Conservation (phyloP, 371 early-diverging fungal species). For the Actinomortierella wolfii region DNA sequence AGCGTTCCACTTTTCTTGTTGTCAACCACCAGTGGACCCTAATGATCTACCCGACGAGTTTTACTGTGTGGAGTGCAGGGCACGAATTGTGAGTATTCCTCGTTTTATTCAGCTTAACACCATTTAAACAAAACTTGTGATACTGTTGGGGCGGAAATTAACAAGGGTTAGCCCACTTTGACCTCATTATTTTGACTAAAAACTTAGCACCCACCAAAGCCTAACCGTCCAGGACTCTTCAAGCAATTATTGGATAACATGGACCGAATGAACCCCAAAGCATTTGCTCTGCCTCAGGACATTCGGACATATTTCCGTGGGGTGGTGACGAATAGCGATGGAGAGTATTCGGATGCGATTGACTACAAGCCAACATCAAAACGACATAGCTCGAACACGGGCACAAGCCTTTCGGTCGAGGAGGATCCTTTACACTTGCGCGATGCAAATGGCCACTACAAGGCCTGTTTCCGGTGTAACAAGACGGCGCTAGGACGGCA, state of each 20-base stretch:
- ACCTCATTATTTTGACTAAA: not conserved
- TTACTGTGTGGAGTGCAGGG: slow-evolving; percentile 70
- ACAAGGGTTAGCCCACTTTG: not conserved
- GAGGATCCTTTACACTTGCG: slow-evolving; percentile 36
- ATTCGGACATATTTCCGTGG: slow-evolving; percentile 49
- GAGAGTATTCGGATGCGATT: slow-evolving; percentile 58
- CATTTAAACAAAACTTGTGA: not conserved
- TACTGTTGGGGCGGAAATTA: not conserved
- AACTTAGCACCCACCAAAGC: slow-evolving; percentile 21
- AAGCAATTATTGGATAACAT: slow-evolving; percentile 49
- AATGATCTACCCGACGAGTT: slow-evolving; percentile 63
- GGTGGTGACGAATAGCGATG: slow-evolving; percentile 61
- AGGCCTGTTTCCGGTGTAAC: slow-evolving; percentile 67
- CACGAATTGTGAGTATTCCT: slow-evolving; percentile 16
- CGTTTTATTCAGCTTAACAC: not conserved
- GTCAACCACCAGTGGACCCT: slow-evolving; percentile 72
- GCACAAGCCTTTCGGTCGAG: slow-evolving; percentile 13
- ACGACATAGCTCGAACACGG: slow-evolving; percentile 7
- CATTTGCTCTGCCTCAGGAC: slow-evolving; percentile 53
- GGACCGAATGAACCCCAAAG: slow-evolving; percentile 50
- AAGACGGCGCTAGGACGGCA: slow-evolving; percentile 57
- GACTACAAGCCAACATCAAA: slow-evolving; percentile 48
- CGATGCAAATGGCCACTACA: slow-evolving; percentile 56
- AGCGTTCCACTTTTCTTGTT: slow-evolving; percentile 78
- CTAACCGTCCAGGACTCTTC: slow-evolving; percentile 43